phyloP scores from a whole-genome alignment of 768 basidiomycete species.

The Ramaria rubella region DNA sequence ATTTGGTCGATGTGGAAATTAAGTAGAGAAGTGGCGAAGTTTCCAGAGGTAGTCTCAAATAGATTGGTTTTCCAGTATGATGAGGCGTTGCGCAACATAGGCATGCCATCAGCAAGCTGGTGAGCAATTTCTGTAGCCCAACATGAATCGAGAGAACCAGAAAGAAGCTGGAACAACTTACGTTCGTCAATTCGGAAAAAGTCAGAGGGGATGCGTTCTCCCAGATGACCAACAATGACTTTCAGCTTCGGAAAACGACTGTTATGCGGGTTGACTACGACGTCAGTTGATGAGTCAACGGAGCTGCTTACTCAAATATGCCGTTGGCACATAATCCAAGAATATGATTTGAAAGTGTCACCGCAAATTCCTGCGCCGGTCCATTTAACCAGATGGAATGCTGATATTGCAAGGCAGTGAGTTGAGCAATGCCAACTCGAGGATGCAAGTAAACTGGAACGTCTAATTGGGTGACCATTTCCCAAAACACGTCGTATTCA shows the following conservation, averaged over 20 bases:
- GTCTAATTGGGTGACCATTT: conserved; percentile 6
- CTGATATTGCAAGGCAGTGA: conserved; percentile 8
- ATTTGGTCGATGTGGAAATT: conserved; percentile 7
- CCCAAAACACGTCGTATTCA: conserved; percentile 13
- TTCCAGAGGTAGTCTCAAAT: conserved; percentile 9
- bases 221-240: conserved; percentile 7
- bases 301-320: conserved; percentile 1
- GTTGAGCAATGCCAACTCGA: background rate
- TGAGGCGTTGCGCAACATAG: conserved; percentile 5
- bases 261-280: no score
- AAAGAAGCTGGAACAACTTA: background rate
- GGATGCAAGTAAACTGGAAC: conserved; percentile 14
- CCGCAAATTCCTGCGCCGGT: conserved; percentile 7
- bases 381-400: conserved; percentile 5
- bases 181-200: conserved; percentile 10
- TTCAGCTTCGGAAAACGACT: conserved; percentile 8
- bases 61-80: conserved; percentile 9
- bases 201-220: conserved; percentile 11
- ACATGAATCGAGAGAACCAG: background rate
- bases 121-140: conserved; percentile 1
- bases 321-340: conserved; percentile 9
- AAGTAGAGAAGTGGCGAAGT: conserved; percentile 5
- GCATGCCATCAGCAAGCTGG: conserved; percentile 7
- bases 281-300: background rate
- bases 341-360: conserved; percentile 8